A percentile compares a stretch with the other conserved stretches of the same genome.
Evolutionary conservation across 441 rosid species (phyloP).

Genomic region (Syzygium malaccense): DNA sequence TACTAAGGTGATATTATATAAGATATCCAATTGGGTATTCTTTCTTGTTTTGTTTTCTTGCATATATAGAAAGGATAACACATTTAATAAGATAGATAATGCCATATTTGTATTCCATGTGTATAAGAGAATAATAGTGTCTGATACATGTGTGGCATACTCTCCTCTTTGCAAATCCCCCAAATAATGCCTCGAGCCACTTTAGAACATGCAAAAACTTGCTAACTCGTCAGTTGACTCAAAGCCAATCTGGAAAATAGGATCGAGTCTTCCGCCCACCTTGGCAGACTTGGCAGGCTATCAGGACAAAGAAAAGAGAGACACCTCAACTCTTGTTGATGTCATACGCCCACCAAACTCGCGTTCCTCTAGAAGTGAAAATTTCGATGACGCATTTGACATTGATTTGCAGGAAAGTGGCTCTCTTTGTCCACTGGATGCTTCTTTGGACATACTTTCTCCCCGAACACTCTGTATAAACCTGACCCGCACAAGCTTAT

Average conservation of each 20-base stretch:
- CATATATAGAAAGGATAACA: neutral
- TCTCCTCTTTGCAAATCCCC: neutral
- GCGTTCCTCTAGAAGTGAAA: neutral
- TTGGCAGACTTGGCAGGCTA: neutral
- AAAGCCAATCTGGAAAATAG: neutral
- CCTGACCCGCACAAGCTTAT: neutral
- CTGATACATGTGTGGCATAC: neutral
- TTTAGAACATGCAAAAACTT: neutral
- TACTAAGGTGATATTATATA: too few species aligned
- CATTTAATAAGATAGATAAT: neutral
- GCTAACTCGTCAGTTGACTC: neutral
- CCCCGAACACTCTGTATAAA: neutral
- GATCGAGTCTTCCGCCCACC: neutral
- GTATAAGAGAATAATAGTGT: neutral
- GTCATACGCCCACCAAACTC: neutral
- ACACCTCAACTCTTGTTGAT: neutral
- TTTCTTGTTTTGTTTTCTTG: neutral
- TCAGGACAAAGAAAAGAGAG: neutral
- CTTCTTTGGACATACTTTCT: neutral
- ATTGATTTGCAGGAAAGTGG: neutral
- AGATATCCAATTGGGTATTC: neutral
- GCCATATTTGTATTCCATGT: neutral
- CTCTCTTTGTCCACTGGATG: neutral
- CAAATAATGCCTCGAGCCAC: neutral
- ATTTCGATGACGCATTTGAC: neutral